phyloP scores from a whole-genome alignment of 2,329 filamentous ascomycete genomes.

The Talaromyces sp. region DNA sequence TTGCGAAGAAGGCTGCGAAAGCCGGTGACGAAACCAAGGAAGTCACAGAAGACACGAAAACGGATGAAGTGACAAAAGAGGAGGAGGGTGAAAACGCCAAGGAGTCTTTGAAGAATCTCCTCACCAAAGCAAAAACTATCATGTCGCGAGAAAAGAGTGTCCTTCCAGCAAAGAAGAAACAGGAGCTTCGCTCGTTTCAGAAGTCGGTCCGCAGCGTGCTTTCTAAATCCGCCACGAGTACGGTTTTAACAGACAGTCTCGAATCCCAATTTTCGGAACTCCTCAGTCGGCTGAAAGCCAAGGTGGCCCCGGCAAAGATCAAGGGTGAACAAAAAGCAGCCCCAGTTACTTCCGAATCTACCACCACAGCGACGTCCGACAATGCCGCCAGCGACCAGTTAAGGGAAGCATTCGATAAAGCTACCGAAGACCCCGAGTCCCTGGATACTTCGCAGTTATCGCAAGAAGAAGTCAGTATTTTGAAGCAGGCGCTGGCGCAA shows the following conservation, averaged over 20 bases:
- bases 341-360: too few relatives aligned
- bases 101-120: slow-evolving; percentile 49
- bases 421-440: slow-evolving; percentile 21
- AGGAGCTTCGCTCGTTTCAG: slow-evolving; percentile 67
- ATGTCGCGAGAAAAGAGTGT: slow-evolving; percentile 47
- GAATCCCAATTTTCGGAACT: slow-evolving; percentile 51
- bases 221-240: slow-evolving; percentile 44
- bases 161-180: slow-evolving; percentile 66
- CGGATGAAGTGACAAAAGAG: slow-evolving; percentile 17
- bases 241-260: slow-evolving; percentile 42
- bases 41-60: slow-evolving; percentile 21
- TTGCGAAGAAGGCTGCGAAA: slow-evolving; percentile 20
- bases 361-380: too few relatives aligned
- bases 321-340: slow-evolving; percentile 17
- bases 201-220: slow-evolving; percentile 60
- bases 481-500: slow-evolving; percentile 53
- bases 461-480: slow-evolving; percentile 41
- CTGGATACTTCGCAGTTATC: slow-evolving; percentile 42
- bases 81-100: slow-evolving; percentile 34
- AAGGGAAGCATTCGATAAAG: slow-evolving; percentile 28
- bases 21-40: too few relatives aligned
- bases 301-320: slow-evolving; percentile 14
- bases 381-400: slow-evolving; percentile 20
- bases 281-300: slow-evolving; percentile 43
- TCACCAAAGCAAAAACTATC: slow-evolving; percentile 55